phyloP scores from a whole-genome alignment of 495 filamentous ascomycete genomes.

The Umbilicaria muhlenbergii region DNA sequence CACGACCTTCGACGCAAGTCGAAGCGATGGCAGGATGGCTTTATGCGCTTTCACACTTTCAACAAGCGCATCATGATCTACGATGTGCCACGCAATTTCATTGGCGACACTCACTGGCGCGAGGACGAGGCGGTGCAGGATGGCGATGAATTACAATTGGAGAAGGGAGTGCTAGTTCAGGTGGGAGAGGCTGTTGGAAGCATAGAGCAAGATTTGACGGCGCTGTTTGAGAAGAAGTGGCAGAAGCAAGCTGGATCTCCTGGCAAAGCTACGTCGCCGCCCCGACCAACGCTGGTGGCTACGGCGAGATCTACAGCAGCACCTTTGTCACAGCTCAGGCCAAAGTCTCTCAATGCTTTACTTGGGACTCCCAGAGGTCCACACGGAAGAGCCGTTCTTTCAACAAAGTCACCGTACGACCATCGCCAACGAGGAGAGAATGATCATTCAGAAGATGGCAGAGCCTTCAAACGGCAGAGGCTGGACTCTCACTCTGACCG shows the following conservation, averaged over 20 bases:
- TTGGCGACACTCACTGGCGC: constrained; percentile 76
- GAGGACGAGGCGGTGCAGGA: constrained; percentile 45
- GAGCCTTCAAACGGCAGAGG: constrained; percentile 34
- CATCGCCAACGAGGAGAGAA: constrained; percentile 18
- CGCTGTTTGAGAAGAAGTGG: constrained; percentile 49
- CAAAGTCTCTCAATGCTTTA: constrained; percentile 40
- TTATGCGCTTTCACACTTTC: constrained; percentile 74
- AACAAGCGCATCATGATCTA: constrained; percentile 88
- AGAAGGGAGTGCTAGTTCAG: constrained; percentile 63
- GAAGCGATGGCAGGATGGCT: constrained; percentile 89
- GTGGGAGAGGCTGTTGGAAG: constrained; percentile 59
- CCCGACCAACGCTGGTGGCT: constrained; percentile 3
- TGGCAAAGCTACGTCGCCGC: constrained; percentile 11
- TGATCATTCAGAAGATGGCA: constrained; percentile 14
- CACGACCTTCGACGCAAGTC: constrained; percentile 70
- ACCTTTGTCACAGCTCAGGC: constrained; percentile 17
- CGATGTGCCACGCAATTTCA: constrained; percentile 59
- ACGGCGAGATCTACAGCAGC: constrained; percentile 6
- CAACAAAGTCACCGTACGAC: constrained; percentile 33
- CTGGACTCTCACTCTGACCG: background rate
- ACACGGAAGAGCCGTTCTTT: constrained; percentile 24
- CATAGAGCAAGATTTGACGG: constrained; percentile 60
- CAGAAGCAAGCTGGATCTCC: constrained; percentile 23
- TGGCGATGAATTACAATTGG: constrained; percentile 70
- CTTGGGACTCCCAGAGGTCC: constrained; percentile 38